phyloP scores from a whole-genome alignment of 768 basidiomycete species.

The Tulasnella sp. region DNA sequence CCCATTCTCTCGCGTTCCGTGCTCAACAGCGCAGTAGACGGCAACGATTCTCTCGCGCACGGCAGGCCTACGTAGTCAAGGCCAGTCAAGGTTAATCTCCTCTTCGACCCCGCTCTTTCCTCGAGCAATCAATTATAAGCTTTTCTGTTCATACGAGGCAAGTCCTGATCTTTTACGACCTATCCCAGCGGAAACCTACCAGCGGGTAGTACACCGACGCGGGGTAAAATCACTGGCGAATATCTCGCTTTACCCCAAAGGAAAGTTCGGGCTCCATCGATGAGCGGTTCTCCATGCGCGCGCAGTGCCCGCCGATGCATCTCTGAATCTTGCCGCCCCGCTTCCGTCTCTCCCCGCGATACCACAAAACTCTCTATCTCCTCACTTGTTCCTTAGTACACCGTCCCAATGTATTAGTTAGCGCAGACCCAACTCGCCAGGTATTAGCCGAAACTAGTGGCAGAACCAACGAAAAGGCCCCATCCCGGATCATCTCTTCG shows the following conservation, averaged over 20 bases:
- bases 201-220: background rate
- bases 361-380: background rate
- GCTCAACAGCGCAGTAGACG: constrained; percentile 3
- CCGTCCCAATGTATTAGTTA: too few relatives aligned
- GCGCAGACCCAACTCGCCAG: background rate
- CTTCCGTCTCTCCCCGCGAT: background rate
- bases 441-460: background rate
- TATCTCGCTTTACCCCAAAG: background rate
- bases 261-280: constrained; percentile 2
- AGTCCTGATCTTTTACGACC: background rate
- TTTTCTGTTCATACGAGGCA: background rate
- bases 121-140: background rate
- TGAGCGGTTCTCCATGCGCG: background rate
- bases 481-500: background rate
- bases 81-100: constrained; percentile 2
- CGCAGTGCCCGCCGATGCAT: background rate
- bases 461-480: background rate
- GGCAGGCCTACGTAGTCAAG: background rate
- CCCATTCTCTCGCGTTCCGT: background rate
- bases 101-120: background rate
- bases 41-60: background rate
- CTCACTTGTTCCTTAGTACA: background rate
- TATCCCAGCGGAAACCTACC: background rate
- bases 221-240: background rate
- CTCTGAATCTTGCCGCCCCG: constrained; percentile 1